Evolutionary conservation across 2,329 filamentous ascomycete species (phyloP), one percentile per base, ranked within the genome.

Genomic region (Aspergillus melleus): DNA sequence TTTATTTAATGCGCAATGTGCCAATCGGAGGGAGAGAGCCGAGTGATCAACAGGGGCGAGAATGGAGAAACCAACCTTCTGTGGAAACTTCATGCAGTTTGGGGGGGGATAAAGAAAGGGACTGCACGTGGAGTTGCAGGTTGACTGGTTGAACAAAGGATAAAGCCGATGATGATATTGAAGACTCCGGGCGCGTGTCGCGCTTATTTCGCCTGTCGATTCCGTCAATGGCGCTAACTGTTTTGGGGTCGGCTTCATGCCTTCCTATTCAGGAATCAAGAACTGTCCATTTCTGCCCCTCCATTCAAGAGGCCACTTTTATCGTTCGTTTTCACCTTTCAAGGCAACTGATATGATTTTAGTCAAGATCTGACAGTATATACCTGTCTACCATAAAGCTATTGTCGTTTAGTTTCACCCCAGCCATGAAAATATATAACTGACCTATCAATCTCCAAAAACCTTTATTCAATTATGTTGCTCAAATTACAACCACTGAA

Each of bases 161-260:
- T 49, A 22, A 46, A 42, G 30, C 42, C 11, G 20, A 52, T 47
- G 42, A 55, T 56, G 54, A 47, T 47, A 59, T 59, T 51, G 54
- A 44, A 42, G 36, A 42, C 36, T n/a, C 19, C 20, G 19, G 44
- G 55, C 61, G 58, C 36, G 19, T 57, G 49, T 52, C 39, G 47
- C 64, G 64, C 62, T 60, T 62, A 52, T 20, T 14, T 54, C 58
- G 61, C 54, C 52, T 65, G 32, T 49, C 52, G 39, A 3, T 42
- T n/a, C 36, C 53, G 42, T 26, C 42, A 9, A 5, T 36, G n/a
- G 29, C 49, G 56, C 59, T 59, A 59, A 58, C 53, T 54, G 58
- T 57, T 58, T 57, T 53, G 14, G 19, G 26, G 11, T 36, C 32
- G 12, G 32, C 32, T 36, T 36, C 32, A 36, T 11, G 16, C 30